Evolutionary conservation across 495 filamentous ascomycete genomes (phyloP), one percentile per base, ranked within the genome.

Genomic region (Hypoxylon cercidicola): DNA sequence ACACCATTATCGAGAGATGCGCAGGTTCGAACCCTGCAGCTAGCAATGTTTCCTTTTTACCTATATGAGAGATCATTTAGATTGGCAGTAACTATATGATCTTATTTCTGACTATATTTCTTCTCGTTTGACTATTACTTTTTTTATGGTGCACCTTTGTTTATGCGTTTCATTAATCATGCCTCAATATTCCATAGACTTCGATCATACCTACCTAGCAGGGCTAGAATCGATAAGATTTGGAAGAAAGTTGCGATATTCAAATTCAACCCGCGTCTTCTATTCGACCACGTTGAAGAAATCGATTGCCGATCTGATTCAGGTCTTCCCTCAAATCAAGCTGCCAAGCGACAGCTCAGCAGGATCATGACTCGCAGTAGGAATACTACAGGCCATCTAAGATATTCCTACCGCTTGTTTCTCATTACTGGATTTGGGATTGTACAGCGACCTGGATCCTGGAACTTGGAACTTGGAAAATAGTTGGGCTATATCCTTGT

Each of bases 1-100:
- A 67, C 64, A 67, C 64, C 64, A 67, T 67, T 67, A 62, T 67
- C 64, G 64, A 67, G 56, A 66, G 63, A 66, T 66, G 56, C 63
- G 63, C 56, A 66, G 64, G 64, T 67, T 67, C 64, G 64, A 67
- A 67, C 64, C 57, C 57, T 62, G 64, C 64, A 67, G 64, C 64
- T 67, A 58, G 64, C 64, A 67, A 67, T 37, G 21, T 40, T 21
- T 19, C 12, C 45, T 45, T 41, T 44, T 55, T 40, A 3, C 13
- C 25, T 34, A 10, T 21, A 7, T 39, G 30, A 32, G 3, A 32
- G 30, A 32, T 32, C 1, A 32, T n/a, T n/a, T n/a, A n/a, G n/a
- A n/a, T n/a, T n/a, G n/a, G n/a, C n/a, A n/a, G n/a, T n/a, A n/a
- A n/a, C n/a, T n/a, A n/a, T n/a, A n/a, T n/a, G n/a, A n/a, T n/a